Base-by-base conservation (phyloP, 2,329 filamentous ascomycete species). In the Fusarium mundagurra region DNA sequence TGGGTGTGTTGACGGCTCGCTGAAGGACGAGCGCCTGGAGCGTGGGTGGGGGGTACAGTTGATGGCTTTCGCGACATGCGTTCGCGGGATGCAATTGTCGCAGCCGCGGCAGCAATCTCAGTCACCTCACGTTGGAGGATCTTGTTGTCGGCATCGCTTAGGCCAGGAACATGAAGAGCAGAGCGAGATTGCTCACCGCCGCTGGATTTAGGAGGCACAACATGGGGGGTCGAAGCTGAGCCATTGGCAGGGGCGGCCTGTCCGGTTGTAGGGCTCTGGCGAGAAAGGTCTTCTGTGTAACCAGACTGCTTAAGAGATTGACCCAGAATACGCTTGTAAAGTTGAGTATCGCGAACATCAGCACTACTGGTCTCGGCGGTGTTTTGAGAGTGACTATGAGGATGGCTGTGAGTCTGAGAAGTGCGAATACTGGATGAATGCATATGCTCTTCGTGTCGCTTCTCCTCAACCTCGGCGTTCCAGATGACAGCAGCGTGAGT, bases 401-500 rank as follows among this genome's bases (percentile, higher is more conserved):
- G 54, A 45, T 85, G 84, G 20, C 82, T 82, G 22, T 72, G 69
- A 31, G 64, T 57, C 43, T 85, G 84, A 24, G 84, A 83, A 31
- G 83, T 72, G 34, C 82, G 78, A 54, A 82, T 61, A 17, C 76
- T 73, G 3, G 79, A 81, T 36, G 80, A 72, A 29, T 83, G 82
- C 64, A 83, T 75, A 22, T 83, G 81, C 22, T 91, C 89, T 18
- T 91, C 89, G 45, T 89, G 86, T 77, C 90, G 92, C 84, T 94
- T 95, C 83, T 95, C 93, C 44, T 95, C 93, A 6, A 88, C 81
- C 71, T 98, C 95, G 14, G 89, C 92, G 78, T 95, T 96, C 96
- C 96, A 99, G 75, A 99, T 99, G 51, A 98, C 93, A 9, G 97
- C 95, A 8, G 96, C 96, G 81, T 99, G 96, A 0, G 96, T 99